phyloP scores from a whole-genome alignment of 169 alveolate species.

The Eimeria acervulina region DNA sequence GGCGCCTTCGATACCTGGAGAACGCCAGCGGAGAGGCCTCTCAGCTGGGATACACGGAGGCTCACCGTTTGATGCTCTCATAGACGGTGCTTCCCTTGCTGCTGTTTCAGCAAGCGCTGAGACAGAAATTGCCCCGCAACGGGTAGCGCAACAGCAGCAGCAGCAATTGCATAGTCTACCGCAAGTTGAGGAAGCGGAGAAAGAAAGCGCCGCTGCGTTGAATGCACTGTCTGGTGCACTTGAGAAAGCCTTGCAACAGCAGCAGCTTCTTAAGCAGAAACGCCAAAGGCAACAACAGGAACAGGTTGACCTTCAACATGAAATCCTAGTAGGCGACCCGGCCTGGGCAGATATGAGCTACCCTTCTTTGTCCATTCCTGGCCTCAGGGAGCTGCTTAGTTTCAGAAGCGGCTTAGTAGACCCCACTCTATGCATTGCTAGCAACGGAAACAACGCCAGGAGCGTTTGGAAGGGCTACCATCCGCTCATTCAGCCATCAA shows the following conservation, averaged over 20 bases:
- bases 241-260: constrained; percentile 30
- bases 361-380: background rate
- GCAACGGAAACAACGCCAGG: constrained; percentile 23
- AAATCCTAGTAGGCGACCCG: background rate
- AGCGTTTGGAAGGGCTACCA: constrained; percentile 40
- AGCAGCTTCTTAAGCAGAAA: constrained; percentile 50
- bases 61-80: background rate
- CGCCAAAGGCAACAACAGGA: constrained; percentile 20
- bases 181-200: background rate
- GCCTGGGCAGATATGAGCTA: background rate
- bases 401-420: background rate
- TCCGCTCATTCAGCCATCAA: constrained; percentile 26
- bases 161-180: background rate
- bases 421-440: constrained; percentile 17
- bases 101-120: constrained; percentile 3
- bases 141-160: constrained; percentile 4
- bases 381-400: background rate
- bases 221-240: constrained; percentile 45
- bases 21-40: background rate
- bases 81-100: background rate
- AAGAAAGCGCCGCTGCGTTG: constrained; percentile 6
- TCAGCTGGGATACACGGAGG: background rate
- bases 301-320: background rate
- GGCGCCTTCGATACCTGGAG: background rate
- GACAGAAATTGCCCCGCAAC: background rate